Base-by-base conservation (phyloP, 345 rosid genomes). In the Pistacia atlantica region DNA sequence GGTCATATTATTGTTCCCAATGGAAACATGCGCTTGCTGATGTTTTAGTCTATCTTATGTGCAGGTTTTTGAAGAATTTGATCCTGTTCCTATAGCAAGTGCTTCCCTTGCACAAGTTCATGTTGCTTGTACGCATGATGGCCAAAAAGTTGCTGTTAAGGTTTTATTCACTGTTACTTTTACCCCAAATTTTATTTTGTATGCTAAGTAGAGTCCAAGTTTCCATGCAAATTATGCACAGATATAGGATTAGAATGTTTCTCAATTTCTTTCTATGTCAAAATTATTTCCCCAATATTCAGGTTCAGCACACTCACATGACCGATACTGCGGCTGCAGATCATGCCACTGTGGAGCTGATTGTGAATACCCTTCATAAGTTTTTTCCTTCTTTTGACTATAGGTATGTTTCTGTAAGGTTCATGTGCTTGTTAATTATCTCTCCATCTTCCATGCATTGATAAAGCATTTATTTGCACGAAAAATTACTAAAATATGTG, bases 71-170 rank as follows among this genome's bases (percentile, higher is more conserved):
- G 79, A 79, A 48, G 97, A 96, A 46, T 92, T 96, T 84, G 92
- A 96, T 77, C 93, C 97, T 66, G 92, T 87, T 82, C 98, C 98
- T 0, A 87, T 96, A 69, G 99, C 98, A 58, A 96, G 98, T 83
- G 98, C 99, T 83, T 93, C 99, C 72, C 94, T 96, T 70, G 99
- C 99, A 67, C 98, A 96, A 92, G 98, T 96, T 84, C 99, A 96
- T 90, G 90, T 92, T 85, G 98, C 99, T 78, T 84, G 77, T 25
- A 91, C 88, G 0, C 85, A 48, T 69, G 89, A 87, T 75, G 97
- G 97, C 59, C 83, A 80, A 83, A 96, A 92, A 85, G 93, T 96
- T 72, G 97, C 97, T 62, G 97, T 93, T 78, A 96, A 93, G 99
- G 99, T 96, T 59, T 60, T 74, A 71, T 9, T 75, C n/a, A 7